phyloP scores from a whole-genome alignment of 208 protist genomes.

The Leishmania aethiopica region DNA sequence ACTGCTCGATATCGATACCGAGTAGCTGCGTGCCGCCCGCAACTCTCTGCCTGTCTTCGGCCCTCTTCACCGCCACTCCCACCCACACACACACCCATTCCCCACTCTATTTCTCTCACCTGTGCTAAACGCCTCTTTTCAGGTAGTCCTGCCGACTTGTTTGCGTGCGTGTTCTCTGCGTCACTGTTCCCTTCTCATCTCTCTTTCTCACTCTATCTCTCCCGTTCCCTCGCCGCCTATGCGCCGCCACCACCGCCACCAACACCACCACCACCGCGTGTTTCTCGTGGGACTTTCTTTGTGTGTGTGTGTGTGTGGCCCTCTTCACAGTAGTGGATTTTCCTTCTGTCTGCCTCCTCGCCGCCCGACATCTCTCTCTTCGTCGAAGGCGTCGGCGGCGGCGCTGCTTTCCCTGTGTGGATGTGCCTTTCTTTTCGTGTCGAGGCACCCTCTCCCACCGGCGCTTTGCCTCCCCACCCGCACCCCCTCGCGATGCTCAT shows the following conservation, averaged over 20 bases:
- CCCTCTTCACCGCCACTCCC: neutral
- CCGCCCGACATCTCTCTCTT: neutral
- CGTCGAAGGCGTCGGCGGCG: neutral
- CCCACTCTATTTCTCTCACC: neutral
- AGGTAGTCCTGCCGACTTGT: neutral
- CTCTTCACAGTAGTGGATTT: neutral
- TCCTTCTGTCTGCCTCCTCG: neutral
- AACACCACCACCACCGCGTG: neutral
- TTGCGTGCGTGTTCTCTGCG: neutral
- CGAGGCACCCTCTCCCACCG: neutral
- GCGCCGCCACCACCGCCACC: too few relatives aligned
- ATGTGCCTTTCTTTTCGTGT: neutral
- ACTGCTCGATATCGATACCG: constrained; percentile 21
- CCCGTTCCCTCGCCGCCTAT: neutral
- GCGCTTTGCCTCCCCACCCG: neutral
- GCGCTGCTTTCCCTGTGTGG: neutral
- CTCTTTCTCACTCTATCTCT: too few relatives aligned
- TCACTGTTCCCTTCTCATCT: neutral
- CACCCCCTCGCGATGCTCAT: neutral
- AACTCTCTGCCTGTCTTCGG: neutral
- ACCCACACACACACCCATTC: neutral
- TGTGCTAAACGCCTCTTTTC: neutral
- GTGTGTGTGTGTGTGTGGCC: neutral
- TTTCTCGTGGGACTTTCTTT: neutral
- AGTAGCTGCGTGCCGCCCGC: neutral